Conservation (phyloP, 352 stramenopile genomes). For the Elongisporangium prolatum region DNA sequence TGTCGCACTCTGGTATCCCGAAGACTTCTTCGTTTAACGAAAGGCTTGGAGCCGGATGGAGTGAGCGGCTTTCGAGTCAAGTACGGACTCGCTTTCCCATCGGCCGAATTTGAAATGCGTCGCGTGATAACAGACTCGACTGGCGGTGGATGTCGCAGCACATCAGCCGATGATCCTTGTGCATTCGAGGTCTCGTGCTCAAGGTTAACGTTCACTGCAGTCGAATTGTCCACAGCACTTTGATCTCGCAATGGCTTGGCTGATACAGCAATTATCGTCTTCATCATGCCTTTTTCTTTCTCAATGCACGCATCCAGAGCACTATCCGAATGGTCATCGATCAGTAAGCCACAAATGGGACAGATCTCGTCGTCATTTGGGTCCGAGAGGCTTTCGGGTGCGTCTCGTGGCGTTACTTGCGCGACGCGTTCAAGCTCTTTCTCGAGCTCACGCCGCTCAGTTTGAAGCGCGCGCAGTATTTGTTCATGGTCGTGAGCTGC, state of each 20-base stretch:
- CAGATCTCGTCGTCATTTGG: constrained; percentile 31
- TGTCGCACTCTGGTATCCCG: constrained; percentile 1
- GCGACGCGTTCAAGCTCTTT: constrained; percentile 26
- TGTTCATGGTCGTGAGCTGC: constrained; percentile 16
- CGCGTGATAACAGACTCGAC: constrained; percentile 5
- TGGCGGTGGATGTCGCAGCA: not conserved
- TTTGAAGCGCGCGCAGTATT: constrained; percentile 28
- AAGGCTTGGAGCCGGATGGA: constrained; percentile 9
- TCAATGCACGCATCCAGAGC: constrained; percentile 60
- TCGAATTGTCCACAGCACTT: not conserved
- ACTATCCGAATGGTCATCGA: constrained; percentile 53
- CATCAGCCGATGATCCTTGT: not conserved
- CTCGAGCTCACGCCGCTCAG: constrained; percentile 41
- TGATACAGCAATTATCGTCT: not conserved
- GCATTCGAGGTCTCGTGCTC: not conserved
- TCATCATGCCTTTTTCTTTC: constrained; percentile 28
- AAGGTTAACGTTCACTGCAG: not conserved
- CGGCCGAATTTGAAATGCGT: constrained; percentile 20
- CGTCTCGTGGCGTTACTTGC: not conserved
- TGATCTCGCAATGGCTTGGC: not conserved
- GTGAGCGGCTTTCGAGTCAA: constrained; percentile 18
- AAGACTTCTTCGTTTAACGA: constrained; percentile 5
- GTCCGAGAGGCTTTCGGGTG: not conserved
- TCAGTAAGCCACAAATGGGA: constrained; percentile 44
- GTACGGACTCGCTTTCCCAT: constrained; percentile 21